Evolutionary conservation across 805 yeast genomes (phyloP).

Genomic region (Grigorovia humatica): DNA sequence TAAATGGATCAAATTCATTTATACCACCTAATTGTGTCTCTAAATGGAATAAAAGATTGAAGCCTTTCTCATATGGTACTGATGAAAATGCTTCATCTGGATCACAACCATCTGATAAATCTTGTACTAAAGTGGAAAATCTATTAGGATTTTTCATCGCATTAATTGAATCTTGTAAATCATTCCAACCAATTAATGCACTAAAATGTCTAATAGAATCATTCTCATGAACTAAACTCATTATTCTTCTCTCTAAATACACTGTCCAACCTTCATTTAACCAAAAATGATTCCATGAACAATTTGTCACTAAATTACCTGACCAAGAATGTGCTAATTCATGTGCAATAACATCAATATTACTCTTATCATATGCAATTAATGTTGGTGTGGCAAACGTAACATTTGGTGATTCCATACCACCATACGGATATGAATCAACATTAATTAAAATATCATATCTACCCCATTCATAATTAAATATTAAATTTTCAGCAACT

Average conservation of each 20-base stretch:
- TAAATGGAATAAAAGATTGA: conserved; percentile 62
- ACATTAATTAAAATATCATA: conserved; percentile 78
- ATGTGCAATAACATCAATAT: conserved; percentile 85
- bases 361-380: conserved; percentile 72
- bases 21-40: conserved; percentile 61
- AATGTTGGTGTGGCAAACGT: conserved; percentile 87
- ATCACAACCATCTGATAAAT: conserved; percentile 57
- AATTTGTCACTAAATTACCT: conserved; percentile 82
- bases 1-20: conserved; percentile 63
- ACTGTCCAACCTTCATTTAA: conserved; percentile 96
- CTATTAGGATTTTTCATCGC: conserved; percentile 48
- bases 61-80: conserved; percentile 89
- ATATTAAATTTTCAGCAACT: conserved; percentile 63
- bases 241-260: conserved; percentile 75
- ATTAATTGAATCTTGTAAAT: conserved; percentile 53
- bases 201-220: conserved; percentile 68
- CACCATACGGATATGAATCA: conserved; percentile 74
- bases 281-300: conserved; percentile 92
- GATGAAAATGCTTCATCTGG: conserved; percentile 86
- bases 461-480: conserved; percentile 74
- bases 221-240: conserved; percentile 61
- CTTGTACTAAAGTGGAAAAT: conserved; percentile 58
- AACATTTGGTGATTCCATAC: conserved; percentile 90
- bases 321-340: conserved; percentile 91
- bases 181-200: conserved; percentile 85